Evolutionary conservation across 768 basidiomycete species (phyloP).

Genomic region (Boletus patriciae): DNA sequence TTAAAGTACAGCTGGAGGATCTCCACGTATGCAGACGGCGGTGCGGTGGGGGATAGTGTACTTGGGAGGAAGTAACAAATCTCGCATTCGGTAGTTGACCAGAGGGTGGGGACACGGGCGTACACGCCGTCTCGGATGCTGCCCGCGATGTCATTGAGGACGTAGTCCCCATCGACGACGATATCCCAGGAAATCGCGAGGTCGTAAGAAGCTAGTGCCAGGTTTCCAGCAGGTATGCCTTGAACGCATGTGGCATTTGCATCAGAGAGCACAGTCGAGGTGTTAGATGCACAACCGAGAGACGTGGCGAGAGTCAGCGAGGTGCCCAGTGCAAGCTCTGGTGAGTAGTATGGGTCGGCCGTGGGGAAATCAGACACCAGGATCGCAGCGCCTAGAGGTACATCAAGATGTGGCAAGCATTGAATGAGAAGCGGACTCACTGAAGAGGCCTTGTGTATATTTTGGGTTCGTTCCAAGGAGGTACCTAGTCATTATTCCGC

Average conservation of each 20-base stretch:
- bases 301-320: constrained; percentile 18
- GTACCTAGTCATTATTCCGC: constrained; percentile 20
- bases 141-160: constrained; percentile 13
- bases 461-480: constrained; percentile 15
- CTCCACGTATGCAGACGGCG: constrained; percentile 8
- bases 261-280: constrained; percentile 4
- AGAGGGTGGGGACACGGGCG: constrained; percentile 17
- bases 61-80: constrained; percentile 20
- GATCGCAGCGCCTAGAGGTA: constrained; percentile 12
- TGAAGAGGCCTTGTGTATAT: constrained; percentile 20
- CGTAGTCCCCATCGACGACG: constrained; percentile 18
- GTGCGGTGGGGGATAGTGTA: constrained; percentile 12
- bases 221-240: constrained; percentile 2
- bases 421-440: constrained; percentile 1
- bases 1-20: constrained; percentile 5
- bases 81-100: constrained; percentile 20
- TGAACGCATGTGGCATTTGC: constrained; percentile 6
- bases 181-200: constrained; percentile 11
- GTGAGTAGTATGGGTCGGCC: constrained; percentile 15
- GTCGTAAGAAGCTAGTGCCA: constrained; percentile 6
- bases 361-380: constrained; percentile 19
- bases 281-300: constrained; percentile 19
- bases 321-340: constrained; percentile 5
- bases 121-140: constrained; percentile 18
- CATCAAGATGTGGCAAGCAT: not conserved